These are phyloP conservation scores for Litsea cubeba DNA, from an alignment of 164 flowering plant genomes.

Conservation along the genomic window DNA sequence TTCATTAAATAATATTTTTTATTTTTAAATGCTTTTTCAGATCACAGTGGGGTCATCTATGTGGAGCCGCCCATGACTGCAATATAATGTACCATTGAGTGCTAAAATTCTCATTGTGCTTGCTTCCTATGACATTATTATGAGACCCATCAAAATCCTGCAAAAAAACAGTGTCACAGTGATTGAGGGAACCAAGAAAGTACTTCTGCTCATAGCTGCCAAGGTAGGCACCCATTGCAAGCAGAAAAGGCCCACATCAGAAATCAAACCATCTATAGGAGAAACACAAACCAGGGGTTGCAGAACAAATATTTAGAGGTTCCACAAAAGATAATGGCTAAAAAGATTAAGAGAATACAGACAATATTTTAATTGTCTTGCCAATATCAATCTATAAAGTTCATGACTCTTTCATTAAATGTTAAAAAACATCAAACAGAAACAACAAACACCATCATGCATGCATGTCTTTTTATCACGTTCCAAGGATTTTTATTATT, in stretches of 20 bases:
- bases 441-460: background rate
- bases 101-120: no score
- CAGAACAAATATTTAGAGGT: background rate
- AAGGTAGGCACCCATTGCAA: background rate
- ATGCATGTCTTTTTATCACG: no score
- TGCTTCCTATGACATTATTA: no score
- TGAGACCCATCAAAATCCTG: no score
- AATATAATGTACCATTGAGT: no score
- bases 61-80: no score
- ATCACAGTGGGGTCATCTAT: no score
- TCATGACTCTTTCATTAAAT: background rate
- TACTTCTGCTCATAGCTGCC: background rate
- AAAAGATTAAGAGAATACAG: background rate
- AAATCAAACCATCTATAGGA: background rate
- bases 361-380: background rate
- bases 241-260: background rate
- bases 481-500: background rate
- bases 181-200: no score
- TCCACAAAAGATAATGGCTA: background rate
- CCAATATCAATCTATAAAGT: background rate
- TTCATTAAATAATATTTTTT: no score
- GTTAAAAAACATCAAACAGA: background rate
- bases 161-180: no score
- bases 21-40: no score
- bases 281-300: slow-evolving; percentile 3